phyloP scores from a whole-genome alignment of 257 asterid species.

The Ocimum tenuiflorum region DNA sequence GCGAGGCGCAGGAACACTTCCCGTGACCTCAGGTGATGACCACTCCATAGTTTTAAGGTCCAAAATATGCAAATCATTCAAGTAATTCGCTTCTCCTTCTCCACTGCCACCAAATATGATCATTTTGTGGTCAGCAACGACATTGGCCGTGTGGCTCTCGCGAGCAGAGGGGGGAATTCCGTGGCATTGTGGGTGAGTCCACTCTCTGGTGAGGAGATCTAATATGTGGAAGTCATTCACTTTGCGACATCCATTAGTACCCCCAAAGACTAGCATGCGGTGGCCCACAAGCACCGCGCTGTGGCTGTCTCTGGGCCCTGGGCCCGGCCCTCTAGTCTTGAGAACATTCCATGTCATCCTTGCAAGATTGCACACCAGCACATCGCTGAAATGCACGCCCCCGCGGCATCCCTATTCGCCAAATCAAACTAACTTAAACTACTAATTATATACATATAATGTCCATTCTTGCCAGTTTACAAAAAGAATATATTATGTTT shows the following conservation, averaged over 20 bases:
- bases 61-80: constrained; percentile 71
- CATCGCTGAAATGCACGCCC: constrained; percentile 87
- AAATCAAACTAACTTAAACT: too few species aligned
- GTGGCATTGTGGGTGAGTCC: constrained; percentile 63
- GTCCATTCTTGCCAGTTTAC: too few species aligned
- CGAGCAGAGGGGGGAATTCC: constrained; percentile 77
- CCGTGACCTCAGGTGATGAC: constrained; percentile 54
- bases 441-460: too few species aligned
- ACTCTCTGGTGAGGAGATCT: constrained; percentile 58
- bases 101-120: constrained; percentile 92
- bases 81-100: constrained; percentile 72
- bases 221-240: constrained; percentile 68
- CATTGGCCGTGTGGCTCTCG: constrained; percentile 78
- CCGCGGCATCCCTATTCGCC: constrained; percentile 74
- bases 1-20: constrained; percentile 60
- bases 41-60: constrained; percentile 74
- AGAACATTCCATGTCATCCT: constrained; percentile 67
- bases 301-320: constrained; percentile 95
- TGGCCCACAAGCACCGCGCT: constrained; percentile 58
- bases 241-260: constrained; percentile 77
- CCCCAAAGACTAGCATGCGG: constrained; percentile 77
- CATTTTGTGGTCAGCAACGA: constrained; percentile 45
- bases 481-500: too few species aligned
- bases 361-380: constrained; percentile 58
- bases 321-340: constrained; percentile 67